These are phyloP conservation scores for Parietichytrium sp. DNA, from an alignment of 108 stramenopile genomes.

Conservation along the genomic window DNA sequence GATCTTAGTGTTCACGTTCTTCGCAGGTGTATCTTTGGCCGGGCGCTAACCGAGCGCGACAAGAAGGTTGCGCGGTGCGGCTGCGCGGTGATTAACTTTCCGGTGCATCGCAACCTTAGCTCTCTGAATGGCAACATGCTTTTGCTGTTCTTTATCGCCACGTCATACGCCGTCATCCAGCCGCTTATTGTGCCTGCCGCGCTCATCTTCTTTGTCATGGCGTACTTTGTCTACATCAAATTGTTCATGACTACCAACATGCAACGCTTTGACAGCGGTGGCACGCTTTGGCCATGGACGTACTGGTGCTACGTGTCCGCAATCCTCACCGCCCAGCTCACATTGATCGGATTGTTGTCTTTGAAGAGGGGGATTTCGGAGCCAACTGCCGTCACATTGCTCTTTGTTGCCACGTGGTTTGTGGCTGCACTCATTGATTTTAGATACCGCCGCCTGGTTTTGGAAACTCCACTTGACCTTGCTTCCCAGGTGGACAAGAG, in stretches of 20 bases:
- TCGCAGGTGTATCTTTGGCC: background rate
- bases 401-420: background rate
- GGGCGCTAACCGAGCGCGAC: constrained; percentile 21
- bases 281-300: constrained; percentile 1
- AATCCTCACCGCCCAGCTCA: constrained; percentile 11
- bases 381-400: background rate
- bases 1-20: background rate
- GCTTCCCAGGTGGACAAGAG: background rate
- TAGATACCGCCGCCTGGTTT: constrained; percentile 1
- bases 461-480: background rate
- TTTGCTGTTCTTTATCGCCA: constrained; percentile 4
- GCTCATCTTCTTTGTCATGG: background rate
- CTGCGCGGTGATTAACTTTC: background rate
- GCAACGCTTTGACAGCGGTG: constrained; percentile 21
- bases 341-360: background rate
- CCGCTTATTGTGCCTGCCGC: constrained; percentile 21
- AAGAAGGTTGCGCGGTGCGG: background rate
- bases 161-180: constrained; percentile 13
- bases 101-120: background rate
- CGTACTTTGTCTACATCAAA: constrained; percentile 20
- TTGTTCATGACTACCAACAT: constrained; percentile 9
- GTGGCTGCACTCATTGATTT: constrained; percentile 19
- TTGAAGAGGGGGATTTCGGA: background rate
- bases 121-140: constrained; percentile 33
- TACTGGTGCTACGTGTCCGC: constrained; percentile 28